Conservation (phyloP, 768 basidiomycete genomes). For the Boletus rubropictus region DNA sequence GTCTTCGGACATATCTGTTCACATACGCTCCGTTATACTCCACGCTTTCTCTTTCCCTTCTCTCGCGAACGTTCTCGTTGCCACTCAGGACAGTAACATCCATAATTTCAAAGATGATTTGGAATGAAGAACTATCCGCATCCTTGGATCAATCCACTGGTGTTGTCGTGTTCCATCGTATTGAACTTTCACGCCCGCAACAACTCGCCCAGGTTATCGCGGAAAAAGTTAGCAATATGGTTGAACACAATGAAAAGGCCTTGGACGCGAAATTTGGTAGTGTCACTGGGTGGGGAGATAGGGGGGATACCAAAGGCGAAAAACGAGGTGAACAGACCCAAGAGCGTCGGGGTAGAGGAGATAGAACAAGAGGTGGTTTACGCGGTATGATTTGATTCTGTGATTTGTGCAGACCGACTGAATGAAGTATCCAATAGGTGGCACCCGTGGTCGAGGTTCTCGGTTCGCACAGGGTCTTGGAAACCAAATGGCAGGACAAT, state of each 20-base stretch:
- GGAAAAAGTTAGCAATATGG: constrained; percentile 78
- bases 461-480: constrained; percentile 83
- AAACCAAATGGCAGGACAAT: constrained; percentile 59
- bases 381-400: constrained; percentile 42
- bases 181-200: constrained; percentile 83
- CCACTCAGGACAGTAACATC: constrained; percentile 69
- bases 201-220: constrained; percentile 85
- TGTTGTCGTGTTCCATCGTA: constrained; percentile 89
- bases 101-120: constrained; percentile 97
- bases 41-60: constrained; percentile 80
- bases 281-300: constrained; percentile 47
- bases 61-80: constrained; percentile 84
- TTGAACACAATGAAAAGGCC: constrained; percentile 89
- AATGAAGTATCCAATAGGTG: constrained; percentile 36
- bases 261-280: constrained; percentile 81
- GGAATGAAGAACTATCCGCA: constrained; percentile 91
- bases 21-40: constrained; percentile 91
- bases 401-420: background rate
- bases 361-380: constrained; percentile 47
- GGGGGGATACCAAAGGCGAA: constrained; percentile 54
- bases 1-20: constrained; percentile 93
- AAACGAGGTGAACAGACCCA: constrained; percentile 76
- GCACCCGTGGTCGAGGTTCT: constrained; percentile 64
- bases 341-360: constrained; percentile 71
- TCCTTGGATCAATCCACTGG: constrained; percentile 88